Conservation (phyloP, 371 early-diverging fungal genomes). For the Mortierella sp. region DNA sequence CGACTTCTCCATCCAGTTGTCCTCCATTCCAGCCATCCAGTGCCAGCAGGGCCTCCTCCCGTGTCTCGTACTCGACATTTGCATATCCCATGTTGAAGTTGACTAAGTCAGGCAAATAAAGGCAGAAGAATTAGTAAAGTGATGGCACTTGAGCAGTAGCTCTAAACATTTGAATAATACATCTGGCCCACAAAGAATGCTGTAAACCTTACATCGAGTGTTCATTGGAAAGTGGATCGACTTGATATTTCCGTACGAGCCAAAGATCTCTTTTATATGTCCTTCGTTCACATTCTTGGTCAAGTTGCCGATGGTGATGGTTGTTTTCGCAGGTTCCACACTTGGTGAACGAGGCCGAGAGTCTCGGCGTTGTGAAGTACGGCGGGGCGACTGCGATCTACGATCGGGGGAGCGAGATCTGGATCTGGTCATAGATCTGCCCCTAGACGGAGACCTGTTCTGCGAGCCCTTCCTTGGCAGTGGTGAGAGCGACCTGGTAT, state of each 20-base stretch:
- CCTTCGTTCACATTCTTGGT: conserved; percentile 71
- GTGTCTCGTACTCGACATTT: conserved; percentile 69
- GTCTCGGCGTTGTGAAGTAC: conserved; percentile 21
- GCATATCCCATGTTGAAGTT: conserved; percentile 69
- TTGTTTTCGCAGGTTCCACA: conserved; percentile 18
- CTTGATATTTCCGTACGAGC: conserved; percentile 78
- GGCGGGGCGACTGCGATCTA: conserved; percentile 22
- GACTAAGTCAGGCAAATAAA: conserved; percentile 40
- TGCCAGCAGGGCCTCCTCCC: conserved; percentile 68
- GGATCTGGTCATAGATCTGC: conserved; percentile 35
- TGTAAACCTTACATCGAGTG: conserved; percentile 46
- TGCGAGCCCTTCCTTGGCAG: conserved; percentile 23
- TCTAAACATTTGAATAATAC: neutral
- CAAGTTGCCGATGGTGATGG: conserved; percentile 50
- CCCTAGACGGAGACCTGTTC: conserved; percentile 38
- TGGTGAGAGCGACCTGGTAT: conserved; percentile 38
- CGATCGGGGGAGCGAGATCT: conserved; percentile 31
- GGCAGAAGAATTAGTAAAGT: neutral
- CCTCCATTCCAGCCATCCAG: conserved; percentile 71
- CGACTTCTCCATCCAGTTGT: conserved; percentile 69
- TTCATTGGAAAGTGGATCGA: conserved; percentile 80
- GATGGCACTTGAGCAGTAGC: neutral
- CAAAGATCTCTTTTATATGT: conserved; percentile 78
- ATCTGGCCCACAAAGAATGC: neutral
- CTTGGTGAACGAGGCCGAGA: conserved; percentile 25